phyloP scores from a whole-genome alignment of 768 basidiomycete species.

The Fistulinella prunicolor region DNA sequence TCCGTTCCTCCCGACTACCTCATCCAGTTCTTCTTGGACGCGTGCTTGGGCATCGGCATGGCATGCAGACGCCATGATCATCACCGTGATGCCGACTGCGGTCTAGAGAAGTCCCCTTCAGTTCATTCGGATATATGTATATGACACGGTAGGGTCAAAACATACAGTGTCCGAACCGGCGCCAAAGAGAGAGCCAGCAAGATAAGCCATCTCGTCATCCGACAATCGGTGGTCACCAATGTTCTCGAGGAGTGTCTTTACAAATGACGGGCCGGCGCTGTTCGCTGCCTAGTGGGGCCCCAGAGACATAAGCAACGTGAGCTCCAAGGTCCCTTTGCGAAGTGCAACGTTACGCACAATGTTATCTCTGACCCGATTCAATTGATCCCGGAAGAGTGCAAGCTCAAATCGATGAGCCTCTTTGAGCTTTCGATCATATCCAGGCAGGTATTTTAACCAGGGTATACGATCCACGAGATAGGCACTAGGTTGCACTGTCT shows the following conservation, averaged over 20 bases:
- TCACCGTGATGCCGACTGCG: conserved; percentile 47
- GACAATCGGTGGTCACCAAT: conserved; percentile 47
- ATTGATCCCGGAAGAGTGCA: conserved; percentile 45
- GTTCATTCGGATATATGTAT: not conserved
- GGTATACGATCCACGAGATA: conserved; percentile 35
- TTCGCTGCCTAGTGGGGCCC: conserved; percentile 6
- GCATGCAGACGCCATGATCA: conserved; percentile 47
- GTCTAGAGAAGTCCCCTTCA: conserved; percentile 27
- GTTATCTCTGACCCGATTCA: conserved; percentile 16
- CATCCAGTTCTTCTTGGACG: conserved; percentile 52
- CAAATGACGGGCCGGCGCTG: conserved; percentile 36
- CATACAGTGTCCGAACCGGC: conserved; percentile 53
- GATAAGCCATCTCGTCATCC: conserved; percentile 52
- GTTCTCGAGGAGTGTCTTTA: conserved; percentile 49
- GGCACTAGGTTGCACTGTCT: conserved; percentile 31
- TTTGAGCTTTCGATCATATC: conserved; percentile 51
- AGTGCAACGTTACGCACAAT: conserved; percentile 3
- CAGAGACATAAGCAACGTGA: not conserved
- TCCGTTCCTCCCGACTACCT: conserved; percentile 41
- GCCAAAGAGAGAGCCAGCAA: conserved; percentile 59
- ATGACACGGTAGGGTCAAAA: not conserved
- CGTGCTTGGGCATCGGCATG: conserved; percentile 46
- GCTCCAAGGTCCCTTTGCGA: no score
- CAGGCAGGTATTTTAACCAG: conserved; percentile 46
- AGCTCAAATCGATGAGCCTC: conserved; percentile 52